Evolutionary conservation across 1,139 yeast genomes (phyloP).

Genomic region (Hyphopichia pseudoburtonii): DNA sequence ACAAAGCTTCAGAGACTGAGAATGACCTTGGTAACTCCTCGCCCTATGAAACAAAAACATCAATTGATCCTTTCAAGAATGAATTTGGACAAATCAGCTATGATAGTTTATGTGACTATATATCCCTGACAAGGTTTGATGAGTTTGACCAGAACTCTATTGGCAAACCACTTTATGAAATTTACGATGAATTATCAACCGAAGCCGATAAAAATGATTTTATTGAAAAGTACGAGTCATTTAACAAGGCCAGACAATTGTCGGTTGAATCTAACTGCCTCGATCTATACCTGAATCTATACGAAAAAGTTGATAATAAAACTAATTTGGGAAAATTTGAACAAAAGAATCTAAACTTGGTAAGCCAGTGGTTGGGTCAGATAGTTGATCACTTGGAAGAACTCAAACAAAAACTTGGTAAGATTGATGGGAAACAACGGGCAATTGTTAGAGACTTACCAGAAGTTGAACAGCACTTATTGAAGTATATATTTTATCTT

Average conservation of each 20-base stretch:
- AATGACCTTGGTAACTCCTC: background rate
- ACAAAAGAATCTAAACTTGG: background rate
- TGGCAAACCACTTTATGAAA: slow-evolving; percentile 15
- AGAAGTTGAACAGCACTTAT: background rate
- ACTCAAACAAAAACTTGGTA: background rate
- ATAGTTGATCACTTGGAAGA: background rate
- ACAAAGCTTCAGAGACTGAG: background rate
- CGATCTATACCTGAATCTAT: slow-evolving; percentile 10
- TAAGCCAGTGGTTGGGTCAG: background rate
- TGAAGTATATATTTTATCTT: background rate
- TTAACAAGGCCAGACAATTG: slow-evolving; percentile 25
- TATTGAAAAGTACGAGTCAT: slow-evolving; percentile 22
- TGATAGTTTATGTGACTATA: slow-evolving; percentile 21
- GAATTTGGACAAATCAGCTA: slow-evolving; percentile 20
- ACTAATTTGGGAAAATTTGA: background rate
- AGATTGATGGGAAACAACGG: background rate
- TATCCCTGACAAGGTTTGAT: slow-evolving; percentile 15
- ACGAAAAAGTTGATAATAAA: background rate
- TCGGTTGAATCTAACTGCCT: slow-evolving; percentile 22
- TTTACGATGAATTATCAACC: slow-evolving; percentile 15
- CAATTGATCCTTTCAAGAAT: slow-evolving; percentile 17
- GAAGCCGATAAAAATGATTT: slow-evolving; percentile 14
- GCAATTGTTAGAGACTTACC: background rate
- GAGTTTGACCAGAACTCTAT: slow-evolving; percentile 5
- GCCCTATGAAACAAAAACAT: background rate